Evolutionary conservation across 2,329 filamentous ascomycete genomes (phyloP), one percentile per base, ranked within the genome.

Genomic region (Dactylonectria macrodidyma): DNA sequence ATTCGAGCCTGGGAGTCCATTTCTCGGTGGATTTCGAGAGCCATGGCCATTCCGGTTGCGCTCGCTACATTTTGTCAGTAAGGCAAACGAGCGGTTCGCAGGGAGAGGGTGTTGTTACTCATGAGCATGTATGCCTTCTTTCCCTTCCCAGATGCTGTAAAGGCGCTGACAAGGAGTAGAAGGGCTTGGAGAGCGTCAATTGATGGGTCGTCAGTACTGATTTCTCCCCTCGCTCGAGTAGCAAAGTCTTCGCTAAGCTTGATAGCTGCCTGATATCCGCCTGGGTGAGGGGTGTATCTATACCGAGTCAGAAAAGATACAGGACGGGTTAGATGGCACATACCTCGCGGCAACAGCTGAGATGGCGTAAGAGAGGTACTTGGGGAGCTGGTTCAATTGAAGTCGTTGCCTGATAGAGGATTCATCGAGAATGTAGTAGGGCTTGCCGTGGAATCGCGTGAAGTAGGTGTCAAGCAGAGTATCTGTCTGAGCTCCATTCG

Each of bases 81-180:
- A 14, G 30, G 9, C 41, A 11, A 34, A 54, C n/a, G 2, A 30
- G 19, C 8, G 24, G 16, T 24, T 26, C 33, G 47, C 16, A 16
- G 19, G 36, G 38, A 3, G 16, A 36, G 11, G 30, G 30, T 14
- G 19, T 47, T 10, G 84, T 22, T 90, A 93, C 93, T 89, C 73
- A 97, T 85, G 46, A 95, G 86, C 94, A 97, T 97, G 73, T 95
- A 96, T 1, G 93, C 91, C 80, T 93, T 96, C 81, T 93, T 95
- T 16, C 94, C 93, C 75, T 92, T 91, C 30, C 94, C 94, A 34
- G 90, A 86, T 41, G 94, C 93, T 56, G 91, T 94, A 75, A 91
- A 95, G 3, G 93, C 91, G 76, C 92, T 90, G 0, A 92, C 90
- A 2, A 97, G 87, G 10, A 97, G 85, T 52, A 97, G 82, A 16